These are phyloP conservation scores for Colletotrichum caudatum DNA, from an alignment of 2,329 filamentous ascomycete species.

Conservation along the genomic window DNA sequence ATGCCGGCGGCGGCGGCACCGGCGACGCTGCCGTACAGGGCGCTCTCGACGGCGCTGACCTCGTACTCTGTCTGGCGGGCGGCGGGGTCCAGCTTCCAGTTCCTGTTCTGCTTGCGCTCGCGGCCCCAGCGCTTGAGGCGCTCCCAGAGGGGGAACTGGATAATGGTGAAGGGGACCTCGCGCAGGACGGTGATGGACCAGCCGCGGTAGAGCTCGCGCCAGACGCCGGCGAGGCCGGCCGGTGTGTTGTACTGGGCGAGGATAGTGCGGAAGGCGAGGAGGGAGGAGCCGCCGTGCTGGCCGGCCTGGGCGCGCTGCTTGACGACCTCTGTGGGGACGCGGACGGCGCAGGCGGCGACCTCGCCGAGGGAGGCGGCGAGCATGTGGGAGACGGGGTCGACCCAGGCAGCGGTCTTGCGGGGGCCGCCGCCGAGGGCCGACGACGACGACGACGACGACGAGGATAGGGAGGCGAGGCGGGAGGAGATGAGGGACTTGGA, in stretches of 20 bases:
- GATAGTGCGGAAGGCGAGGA: constrained; percentile 77
- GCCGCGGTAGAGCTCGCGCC: constrained; percentile 89
- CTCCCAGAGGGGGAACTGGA: constrained; percentile 99
- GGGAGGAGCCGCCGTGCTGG: constrained; percentile 78
- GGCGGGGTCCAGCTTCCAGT: constrained; percentile 29
- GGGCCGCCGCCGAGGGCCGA: no score
- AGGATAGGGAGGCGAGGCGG: constrained; percentile 48
- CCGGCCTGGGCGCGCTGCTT: constrained; percentile 96
- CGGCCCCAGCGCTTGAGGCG: constrained; percentile 81
- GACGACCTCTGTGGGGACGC: constrained; percentile 95
- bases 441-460: constrained; percentile 43
- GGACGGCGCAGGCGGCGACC: constrained; percentile 89
- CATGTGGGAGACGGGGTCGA: constrained; percentile 71
- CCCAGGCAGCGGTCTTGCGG: constrained; percentile 31
- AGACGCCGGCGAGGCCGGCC: constrained; percentile 68
- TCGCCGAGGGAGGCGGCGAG: constrained; percentile 87
- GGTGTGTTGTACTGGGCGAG: constrained; percentile 59
- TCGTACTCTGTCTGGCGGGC: constrained; percentile 47
- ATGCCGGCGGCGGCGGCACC: constrained; percentile 88
- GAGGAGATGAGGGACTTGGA: constrained; percentile 68
- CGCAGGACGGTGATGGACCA: constrained; percentile 93
- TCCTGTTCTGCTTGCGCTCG: constrained; percentile 47
- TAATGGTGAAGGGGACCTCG: constrained; percentile 96
- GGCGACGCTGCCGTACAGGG: constrained; percentile 83
- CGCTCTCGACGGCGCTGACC: constrained; percentile 82